These are phyloP conservation scores for Adansonia rubrostipa DNA, from an alignment of 441 rosid species.

Conservation along the genomic window DNA sequence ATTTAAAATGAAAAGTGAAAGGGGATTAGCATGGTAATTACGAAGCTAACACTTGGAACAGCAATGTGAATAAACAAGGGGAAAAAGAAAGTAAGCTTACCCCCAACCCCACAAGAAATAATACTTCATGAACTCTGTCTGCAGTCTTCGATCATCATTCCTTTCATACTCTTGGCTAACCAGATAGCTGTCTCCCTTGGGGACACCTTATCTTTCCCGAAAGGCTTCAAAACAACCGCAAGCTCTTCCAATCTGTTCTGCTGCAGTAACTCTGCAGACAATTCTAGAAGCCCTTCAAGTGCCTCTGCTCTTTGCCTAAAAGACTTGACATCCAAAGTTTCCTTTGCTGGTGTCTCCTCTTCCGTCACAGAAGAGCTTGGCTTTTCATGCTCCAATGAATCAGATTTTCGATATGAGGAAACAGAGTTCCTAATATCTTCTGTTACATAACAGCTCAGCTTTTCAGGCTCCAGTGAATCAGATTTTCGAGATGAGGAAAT, in stretches of 20 bases:
- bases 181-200: conserved; percentile 99
- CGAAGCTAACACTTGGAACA: conserved; percentile 26
- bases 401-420: conserved; percentile 40
- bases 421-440: conserved; percentile 49
- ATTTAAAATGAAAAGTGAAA: conserved; percentile 31
- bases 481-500: conserved; percentile 36
- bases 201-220: conserved; percentile 90
- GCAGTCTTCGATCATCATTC: conserved; percentile 85
- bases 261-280: conserved; percentile 88
- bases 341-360: conserved; percentile 64
- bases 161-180: conserved; percentile 91
- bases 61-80: conserved; percentile 17
- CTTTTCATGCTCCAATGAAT: conserved; percentile 46
- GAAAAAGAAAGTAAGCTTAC: conserved; percentile 35
- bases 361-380: conserved; percentile 44
- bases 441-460: conserved; percentile 40
- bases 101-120: conserved; percentile 15
- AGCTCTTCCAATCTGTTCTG: conserved; percentile 88
- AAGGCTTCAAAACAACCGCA: conserved; percentile 81
- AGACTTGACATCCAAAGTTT: conserved; percentile 76
- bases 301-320: conserved; percentile 97
- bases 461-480: conserved; percentile 46
- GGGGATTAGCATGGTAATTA: conserved; percentile 24
- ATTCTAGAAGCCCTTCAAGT: conserved; percentile 87
- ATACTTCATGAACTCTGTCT: conserved; percentile 47